These are phyloP conservation scores for Stentor roeselii DNA, from an alignment of 73 alveolate genomes.

Conservation along the genomic window DNA sequence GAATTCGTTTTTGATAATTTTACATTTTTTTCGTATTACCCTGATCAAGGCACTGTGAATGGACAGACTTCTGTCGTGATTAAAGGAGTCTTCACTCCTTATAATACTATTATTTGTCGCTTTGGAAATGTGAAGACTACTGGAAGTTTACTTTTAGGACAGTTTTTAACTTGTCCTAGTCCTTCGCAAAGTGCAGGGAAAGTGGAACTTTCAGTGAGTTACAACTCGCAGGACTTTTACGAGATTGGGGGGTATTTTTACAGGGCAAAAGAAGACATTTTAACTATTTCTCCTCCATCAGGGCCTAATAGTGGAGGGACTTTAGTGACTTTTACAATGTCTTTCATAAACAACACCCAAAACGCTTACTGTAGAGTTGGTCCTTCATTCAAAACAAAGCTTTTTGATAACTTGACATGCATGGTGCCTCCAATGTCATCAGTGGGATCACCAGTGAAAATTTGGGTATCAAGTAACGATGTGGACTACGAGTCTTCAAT, in stretches of 20 bases:
- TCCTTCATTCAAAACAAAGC: not conserved
- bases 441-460: conserved; percentile 31
- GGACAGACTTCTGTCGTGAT: not conserved
- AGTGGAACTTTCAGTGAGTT: not conserved
- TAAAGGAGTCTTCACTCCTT: conserved; percentile 4
- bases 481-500: conserved; percentile 7
- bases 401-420: not conserved
- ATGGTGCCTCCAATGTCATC: conserved; percentile 29
- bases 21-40: not conserved
- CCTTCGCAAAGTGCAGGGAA: not conserved
- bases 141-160: not conserved
- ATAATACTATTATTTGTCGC: not conserved
- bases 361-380: conserved; percentile 35
- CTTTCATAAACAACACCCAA: conserved; percentile 13
- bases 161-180: not conserved
- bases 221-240: not conserved
- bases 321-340: conserved; percentile 20
- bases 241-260: conserved; percentile 22
- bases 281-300: conserved; percentile 16
- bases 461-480: not conserved
- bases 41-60: conserved; percentile 2
- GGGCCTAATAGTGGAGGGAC: conserved; percentile 47
- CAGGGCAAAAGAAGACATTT: conserved; percentile 32
- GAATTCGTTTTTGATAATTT: not conserved
- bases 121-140: not conserved